Percentiles rank a stretch among this genome's conserved stretches.
Conservation (phyloP, 176 grass and related monocot genomes). For the Oryza coarctata region DNA sequence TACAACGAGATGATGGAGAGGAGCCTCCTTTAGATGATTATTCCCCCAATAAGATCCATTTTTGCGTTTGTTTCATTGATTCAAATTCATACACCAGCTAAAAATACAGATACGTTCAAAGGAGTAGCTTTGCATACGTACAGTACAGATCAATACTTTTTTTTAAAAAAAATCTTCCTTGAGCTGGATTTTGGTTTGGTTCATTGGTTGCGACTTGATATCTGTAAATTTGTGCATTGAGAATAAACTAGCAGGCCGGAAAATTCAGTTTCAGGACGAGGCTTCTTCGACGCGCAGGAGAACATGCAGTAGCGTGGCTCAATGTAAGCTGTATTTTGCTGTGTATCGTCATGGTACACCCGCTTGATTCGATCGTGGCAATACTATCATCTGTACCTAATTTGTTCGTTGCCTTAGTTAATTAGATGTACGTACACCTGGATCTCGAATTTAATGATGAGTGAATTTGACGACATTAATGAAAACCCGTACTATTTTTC, state of each 20-base stretch:
- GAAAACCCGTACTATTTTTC: not conserved
- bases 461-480: not conserved
- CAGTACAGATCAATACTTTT: not conserved
- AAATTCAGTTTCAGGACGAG: not conserved
- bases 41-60: not conserved
- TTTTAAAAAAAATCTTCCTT: not conserved
- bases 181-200: not conserved
- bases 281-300: not conserved
- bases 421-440: not conserved
- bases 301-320: not conserved
- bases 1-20: constrained; percentile 79
- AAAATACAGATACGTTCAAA: not conserved
- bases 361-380: not conserved
- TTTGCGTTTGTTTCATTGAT: not conserved
- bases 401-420: not conserved
- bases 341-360: not conserved
- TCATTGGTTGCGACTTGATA: not conserved
- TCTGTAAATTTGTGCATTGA: not conserved
- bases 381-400: not conserved
- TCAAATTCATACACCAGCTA: not conserved
- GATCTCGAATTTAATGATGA: not conserved
- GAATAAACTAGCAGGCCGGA: no score
- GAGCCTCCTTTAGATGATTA: constrained; percentile 37
- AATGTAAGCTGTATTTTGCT: no score
- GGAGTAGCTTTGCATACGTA: not conserved